Base-by-base conservation (phyloP, 805 yeast genomes). In the Candida parachauliodes region DNA sequence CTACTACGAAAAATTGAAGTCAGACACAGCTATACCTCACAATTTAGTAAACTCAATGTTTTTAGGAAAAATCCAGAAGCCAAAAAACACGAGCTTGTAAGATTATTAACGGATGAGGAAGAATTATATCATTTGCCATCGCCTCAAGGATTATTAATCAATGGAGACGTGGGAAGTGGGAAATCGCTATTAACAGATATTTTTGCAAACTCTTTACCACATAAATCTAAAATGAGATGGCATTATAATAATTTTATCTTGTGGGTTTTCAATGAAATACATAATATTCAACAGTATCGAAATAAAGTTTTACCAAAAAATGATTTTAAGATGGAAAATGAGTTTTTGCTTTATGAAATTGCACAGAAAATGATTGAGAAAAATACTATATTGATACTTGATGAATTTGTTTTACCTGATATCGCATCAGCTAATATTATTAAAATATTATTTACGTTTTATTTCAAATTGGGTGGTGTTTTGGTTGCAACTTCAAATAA, bases 351-450 rank as follows among this genome's bases (percentile, higher is more conserved):
- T 19, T 76, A 79, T 48, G 86, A 82, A 51, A 65, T 83, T 16
- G 88, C 88, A 5, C 76, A 77, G 36, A 79, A 71, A 36, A 67
- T 83, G 79, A 72, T 82, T 21, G 55, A 61, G 10, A 69, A 68
- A 42, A 77, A 72, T 49, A 79, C 86, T 1, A 63, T 83, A 10
- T 55, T 83, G 42, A 65, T 82, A 55, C 57, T 83, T 28, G 89
- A 83, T 53, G 89, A 83, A 54, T 83, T 83, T 59, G 80, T 81
- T 83, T 52, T 83, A 21, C 89, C 89, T 0, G 89, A 83, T 51
- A 68, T 83, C 25, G 85, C 88, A 0, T 73, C 84, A 16, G 88
- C 87, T 1, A 82, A 80, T 48, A 79, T 83, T 25, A 62, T 83
- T 40, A 77, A 79, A 53, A 67, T 79, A 10, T 56, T 83, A 34